Percentiles rank a stretch among this genome's conserved stretches.
These are phyloP conservation scores for Backusella westeae DNA, from an alignment of 192 early-diverging fungal genomes.

Conservation along the genomic window DNA sequence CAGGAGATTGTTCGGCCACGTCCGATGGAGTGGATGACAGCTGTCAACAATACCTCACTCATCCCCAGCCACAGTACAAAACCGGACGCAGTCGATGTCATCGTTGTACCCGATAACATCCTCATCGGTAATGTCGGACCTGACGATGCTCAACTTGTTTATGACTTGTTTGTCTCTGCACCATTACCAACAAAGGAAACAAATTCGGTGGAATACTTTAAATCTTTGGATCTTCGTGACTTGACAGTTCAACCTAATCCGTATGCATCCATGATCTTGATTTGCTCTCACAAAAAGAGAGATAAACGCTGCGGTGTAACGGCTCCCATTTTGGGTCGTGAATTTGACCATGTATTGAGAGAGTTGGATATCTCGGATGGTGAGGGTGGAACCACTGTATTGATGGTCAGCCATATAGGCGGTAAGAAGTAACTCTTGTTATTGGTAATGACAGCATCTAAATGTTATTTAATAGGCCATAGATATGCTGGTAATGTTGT, in stretches of 20 bases:
- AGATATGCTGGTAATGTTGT: constrained; percentile 61
- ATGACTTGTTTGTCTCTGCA: constrained; percentile 37
- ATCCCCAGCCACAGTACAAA: constrained; percentile 24
- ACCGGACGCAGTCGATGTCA: constrained; percentile 32
- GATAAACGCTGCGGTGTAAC: constrained; percentile 58
- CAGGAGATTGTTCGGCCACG: background rate
- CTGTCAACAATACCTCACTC: constrained; percentile 49
- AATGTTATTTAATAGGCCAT: constrained; percentile 37
- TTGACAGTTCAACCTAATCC: constrained; percentile 29
- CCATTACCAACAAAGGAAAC: constrained; percentile 12
- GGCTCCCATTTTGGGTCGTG: constrained; percentile 45
- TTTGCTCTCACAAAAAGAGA: constrained; percentile 52
- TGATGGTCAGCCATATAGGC: constrained; percentile 53
- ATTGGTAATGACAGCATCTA: background rate
- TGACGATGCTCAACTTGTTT: constrained; percentile 41
- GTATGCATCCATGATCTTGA: constrained; percentile 44
- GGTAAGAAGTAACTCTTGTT: constrained; percentile 22
- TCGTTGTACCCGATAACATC: constrained; percentile 56
- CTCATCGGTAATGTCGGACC: constrained; percentile 47
- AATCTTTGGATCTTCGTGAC: background rate
- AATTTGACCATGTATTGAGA: constrained; percentile 46
- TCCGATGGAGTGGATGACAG: constrained; percentile 21
- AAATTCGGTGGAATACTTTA: background rate
- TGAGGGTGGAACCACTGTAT: constrained; percentile 39
- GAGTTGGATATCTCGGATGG: constrained; percentile 44